A percentile compares a stretch with the other conserved stretches of the same genome.
These are phyloP conservation scores for Pinus taeda DNA, from an alignment of 75 land plant genomes.

Conservation along the genomic window DNA sequence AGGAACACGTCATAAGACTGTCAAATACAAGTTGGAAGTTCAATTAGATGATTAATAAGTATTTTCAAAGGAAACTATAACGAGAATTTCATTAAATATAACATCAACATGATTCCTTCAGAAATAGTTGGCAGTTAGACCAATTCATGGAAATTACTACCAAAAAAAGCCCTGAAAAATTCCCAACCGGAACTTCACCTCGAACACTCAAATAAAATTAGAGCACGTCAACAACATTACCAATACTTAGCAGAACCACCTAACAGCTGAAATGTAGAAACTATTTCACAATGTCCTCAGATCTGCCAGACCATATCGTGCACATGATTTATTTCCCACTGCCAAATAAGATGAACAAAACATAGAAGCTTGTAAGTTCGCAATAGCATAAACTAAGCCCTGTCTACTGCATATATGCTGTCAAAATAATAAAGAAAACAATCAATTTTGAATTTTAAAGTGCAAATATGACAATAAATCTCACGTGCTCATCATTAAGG, in stretches of 20 bases:
- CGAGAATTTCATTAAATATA: too few relatives aligned
- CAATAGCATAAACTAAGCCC: background rate
- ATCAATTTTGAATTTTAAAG: too few relatives aligned
- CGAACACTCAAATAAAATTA: background rate
- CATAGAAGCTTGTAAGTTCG: background rate
- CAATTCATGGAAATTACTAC: background rate
- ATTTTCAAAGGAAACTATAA: too few relatives aligned
- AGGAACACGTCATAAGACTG: too few relatives aligned
- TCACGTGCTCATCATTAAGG: constrained; percentile 91
- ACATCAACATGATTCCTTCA: too few relatives aligned
- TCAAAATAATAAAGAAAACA: background rate
- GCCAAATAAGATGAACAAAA: background rate
- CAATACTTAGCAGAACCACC: background rate
- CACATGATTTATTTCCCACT: background rate
- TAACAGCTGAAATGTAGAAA: background rate
- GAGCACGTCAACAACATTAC: background rate
- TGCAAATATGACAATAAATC: constrained; percentile 7
- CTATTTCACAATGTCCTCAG: background rate
- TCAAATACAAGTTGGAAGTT: too few relatives aligned
- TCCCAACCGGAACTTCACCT: background rate
- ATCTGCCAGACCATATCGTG: background rate
- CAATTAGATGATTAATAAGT: too few relatives aligned
- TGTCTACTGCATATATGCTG: background rate
- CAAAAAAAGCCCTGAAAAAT: background rate
- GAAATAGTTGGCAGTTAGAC: too few relatives aligned